Percentiles rank a stretch among this genome's conserved stretches.
These are phyloP conservation scores for Sambucus nigra DNA, from an alignment of 129 eudicot genomes.

Conservation along the genomic window DNA sequence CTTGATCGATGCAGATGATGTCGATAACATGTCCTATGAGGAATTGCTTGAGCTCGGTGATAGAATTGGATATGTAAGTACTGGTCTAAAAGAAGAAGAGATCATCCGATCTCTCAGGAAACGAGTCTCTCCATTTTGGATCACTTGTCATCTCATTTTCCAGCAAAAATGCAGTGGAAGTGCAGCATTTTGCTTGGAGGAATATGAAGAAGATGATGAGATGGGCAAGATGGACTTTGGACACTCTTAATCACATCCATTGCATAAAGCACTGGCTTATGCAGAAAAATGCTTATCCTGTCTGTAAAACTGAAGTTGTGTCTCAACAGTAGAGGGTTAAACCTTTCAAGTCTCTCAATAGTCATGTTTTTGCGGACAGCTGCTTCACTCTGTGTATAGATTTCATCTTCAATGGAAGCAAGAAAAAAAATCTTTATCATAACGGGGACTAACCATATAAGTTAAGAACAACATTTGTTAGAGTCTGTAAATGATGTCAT, in stretches of 20 bases:
- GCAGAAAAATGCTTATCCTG: conserved; percentile 33
- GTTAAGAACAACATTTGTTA: too few relatives aligned
- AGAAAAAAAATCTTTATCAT: too few relatives aligned
- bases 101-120: conserved; percentile 21
- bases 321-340: too few relatives aligned
- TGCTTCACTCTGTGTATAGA: too few relatives aligned
- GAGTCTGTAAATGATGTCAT: too few relatives aligned
- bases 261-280: conserved; percentile 49
- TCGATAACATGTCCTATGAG: conserved; percentile 36
- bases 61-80: conserved; percentile 31
- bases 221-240: conserved; percentile 37
- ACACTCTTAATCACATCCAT: conserved; percentile 36
- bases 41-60: conserved; percentile 39
- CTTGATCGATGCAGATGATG: conserved; percentile 30
- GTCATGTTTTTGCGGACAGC: too few relatives aligned
- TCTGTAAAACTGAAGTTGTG: conserved; percentile 31
- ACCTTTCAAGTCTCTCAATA: too few relatives aligned
- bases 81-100: conserved; percentile 35
- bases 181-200: conserved; percentile 49
- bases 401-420: too few relatives aligned
- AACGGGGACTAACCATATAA: too few relatives aligned
- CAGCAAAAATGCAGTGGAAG: conserved; percentile 26
- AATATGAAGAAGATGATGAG: conserved; percentile 29
- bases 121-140: conserved; percentile 1
- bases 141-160: conserved; percentile 11